Percentiles rank a stretch among this genome's conserved stretches.
These are phyloP conservation scores for Pelargonium fulgidum DNA, from an alignment of 441 rosid genomes.

Conservation along the genomic window DNA sequence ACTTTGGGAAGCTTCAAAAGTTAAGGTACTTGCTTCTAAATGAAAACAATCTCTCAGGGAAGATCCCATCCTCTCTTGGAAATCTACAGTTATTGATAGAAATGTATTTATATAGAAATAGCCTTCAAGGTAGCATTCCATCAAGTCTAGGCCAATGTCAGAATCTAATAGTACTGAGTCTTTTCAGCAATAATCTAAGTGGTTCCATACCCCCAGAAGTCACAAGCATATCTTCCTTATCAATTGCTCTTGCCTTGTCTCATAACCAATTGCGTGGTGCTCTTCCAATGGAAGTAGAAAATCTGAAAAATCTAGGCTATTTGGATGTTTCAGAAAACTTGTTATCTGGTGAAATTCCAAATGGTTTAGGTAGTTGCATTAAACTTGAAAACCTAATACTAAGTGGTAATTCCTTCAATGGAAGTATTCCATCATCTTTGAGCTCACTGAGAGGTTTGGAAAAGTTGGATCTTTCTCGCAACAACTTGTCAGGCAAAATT, in stretches of 20 bases:
- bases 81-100: not conserved
- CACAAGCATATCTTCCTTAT: not conserved
- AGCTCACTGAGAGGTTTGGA: constrained; percentile 20
- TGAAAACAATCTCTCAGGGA: constrained; percentile 15
- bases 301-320: not conserved
- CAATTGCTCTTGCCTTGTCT: not conserved
- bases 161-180: not conserved
- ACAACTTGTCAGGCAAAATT: constrained; percentile 22
- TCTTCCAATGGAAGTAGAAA: constrained; percentile 18
- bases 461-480: constrained; percentile 21
- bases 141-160: constrained; percentile 10
- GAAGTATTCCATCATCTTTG: constrained; percentile 18
- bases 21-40: not conserved
- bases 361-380: constrained; percentile 15
- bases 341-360: constrained; percentile 25
- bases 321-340: constrained; percentile 17
- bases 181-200: constrained; percentile 14
- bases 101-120: constrained; percentile 1
- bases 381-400: constrained; percentile 16
- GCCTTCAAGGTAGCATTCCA: constrained; percentile 19
- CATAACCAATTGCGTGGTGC: constrained; percentile 15
- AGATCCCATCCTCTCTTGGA: constrained; percentile 19
- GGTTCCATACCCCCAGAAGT: constrained; percentile 20
- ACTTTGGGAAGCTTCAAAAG: constrained; percentile 10
- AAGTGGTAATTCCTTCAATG: constrained; percentile 26